Evolutionary conservation across 306 rosid species (phyloP).

Genomic region (Calophaca sinica): DNA sequence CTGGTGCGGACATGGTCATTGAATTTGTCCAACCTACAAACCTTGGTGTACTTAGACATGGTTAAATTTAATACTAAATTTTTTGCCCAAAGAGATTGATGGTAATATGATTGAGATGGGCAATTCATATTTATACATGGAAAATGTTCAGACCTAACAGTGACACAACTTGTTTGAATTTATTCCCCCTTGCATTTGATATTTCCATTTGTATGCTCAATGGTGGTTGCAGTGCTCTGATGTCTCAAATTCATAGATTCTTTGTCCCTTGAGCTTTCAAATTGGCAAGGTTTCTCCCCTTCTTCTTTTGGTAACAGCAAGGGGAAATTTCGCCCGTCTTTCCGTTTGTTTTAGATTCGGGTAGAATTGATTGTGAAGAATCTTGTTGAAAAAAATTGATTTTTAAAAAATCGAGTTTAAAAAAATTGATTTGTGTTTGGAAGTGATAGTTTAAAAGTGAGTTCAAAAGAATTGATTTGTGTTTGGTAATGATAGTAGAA

Average conservation of each 20-base stretch:
- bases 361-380: too few relatives aligned
- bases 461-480: too few relatives aligned
- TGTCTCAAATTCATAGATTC: conserved; percentile 27
- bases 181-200: background rate
- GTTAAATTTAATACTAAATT: conserved; percentile 1
- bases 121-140: conserved; percentile 23
- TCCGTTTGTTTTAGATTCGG: too few relatives aligned
- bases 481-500: too few relatives aligned
- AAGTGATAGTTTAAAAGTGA: too few relatives aligned
- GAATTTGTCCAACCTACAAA: conserved; percentile 21
- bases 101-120: conserved; percentile 18
- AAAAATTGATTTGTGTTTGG: too few relatives aligned
- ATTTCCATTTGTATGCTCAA: conserved; percentile 16
- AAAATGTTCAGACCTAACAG: conserved; percentile 27
- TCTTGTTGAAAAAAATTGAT: too few relatives aligned
- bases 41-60: conserved; percentile 15
- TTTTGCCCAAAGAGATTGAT: conserved; percentile 4
- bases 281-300: background rate
- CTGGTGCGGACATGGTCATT: conserved; percentile 8
- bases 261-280: conserved; percentile 11
- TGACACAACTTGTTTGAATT: background rate
- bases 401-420: too few relatives aligned
- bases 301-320: background rate
- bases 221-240: conserved; percentile 14
- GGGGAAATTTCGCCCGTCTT: background rate